Base-by-base conservation (phyloP, 345 rosid genomes). In the Lepidium didymum region DNA sequence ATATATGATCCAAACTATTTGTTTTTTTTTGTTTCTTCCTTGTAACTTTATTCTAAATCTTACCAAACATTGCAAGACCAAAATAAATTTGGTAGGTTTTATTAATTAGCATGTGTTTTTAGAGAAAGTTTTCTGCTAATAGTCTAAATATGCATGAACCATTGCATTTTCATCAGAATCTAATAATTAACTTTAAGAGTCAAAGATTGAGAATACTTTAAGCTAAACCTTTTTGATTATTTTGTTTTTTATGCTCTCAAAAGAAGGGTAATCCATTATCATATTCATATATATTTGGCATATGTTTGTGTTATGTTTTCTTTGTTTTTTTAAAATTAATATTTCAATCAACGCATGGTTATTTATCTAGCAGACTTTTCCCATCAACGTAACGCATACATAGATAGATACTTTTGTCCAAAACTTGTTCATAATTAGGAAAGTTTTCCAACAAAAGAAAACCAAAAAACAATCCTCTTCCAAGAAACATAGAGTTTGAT, bases 141-240 rank as follows among this genome's bases (percentile, higher is more conserved):
- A 56, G 65, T 64, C 76, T 70, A 64, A 64, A 53, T 72, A 56
- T 72, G 71, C 70, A 72, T 64, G 71, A 64, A 72, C 58, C 71
- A 56, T 31, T 56, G 37, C 66, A 40, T 5, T 41, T 29, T 51
- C 52, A 49, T 37, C 14, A 38, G 50, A 46, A 45, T 55, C 51
- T 72, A 43, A 31, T 15, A 29, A 62, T 35, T 46, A 33, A 18
- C 27, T 19, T 57, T 72, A 9, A 62, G 59, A 73, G 71, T 73
- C 77, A 73, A 65, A 15, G 50, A 65, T 47, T 49, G 60, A 57
- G 67, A 41, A 46, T 59, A 69, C 74, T 59, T 52, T 53, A 21
- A 53, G 55, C 53, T 18, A 33, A n/a, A 11, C 25, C 36, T 72
- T 72, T 73, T 73, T 57, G 6, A 49, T 38, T 47, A 41, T 19